These are phyloP conservation scores for Nemania sp. DNA, from an alignment of 2,329 filamentous ascomycete species.

Conservation along the genomic window DNA sequence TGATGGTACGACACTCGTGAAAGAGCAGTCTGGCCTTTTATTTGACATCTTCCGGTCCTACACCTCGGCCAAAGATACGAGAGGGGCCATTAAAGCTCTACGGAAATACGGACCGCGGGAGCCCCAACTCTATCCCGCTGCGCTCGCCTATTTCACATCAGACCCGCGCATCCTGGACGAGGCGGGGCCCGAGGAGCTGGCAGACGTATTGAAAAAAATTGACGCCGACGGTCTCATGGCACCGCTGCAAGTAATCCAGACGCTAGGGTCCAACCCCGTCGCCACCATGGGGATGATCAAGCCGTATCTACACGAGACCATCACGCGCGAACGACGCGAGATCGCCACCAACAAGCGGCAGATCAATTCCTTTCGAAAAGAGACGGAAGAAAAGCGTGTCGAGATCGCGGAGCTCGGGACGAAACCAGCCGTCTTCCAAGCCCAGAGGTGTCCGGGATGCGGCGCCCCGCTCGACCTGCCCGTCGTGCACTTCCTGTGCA, in stretches of 20 bases:
- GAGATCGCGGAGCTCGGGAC: slow-evolving; percentile 78
- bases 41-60: slow-evolving; percentile 98
- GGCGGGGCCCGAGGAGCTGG: slow-evolving; percentile 81
- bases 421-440: slow-evolving; percentile 88
- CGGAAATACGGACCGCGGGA: slow-evolving; percentile 91
- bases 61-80: slow-evolving; percentile 88
- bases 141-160: slow-evolving; percentile 90
- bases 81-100: slow-evolving; percentile 85
- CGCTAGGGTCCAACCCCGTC: slow-evolving; percentile 69
- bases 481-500: slow-evolving; percentile 93
- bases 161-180: slow-evolving; percentile 80
- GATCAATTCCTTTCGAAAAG: slow-evolving; percentile 80
- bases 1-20: slow-evolving; percentile 88
- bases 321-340: slow-evolving; percentile 84
- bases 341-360: slow-evolving; percentile 79
- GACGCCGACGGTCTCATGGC: slow-evolving; percentile 92
- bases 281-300: slow-evolving; percentile 99
- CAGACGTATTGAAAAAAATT: slow-evolving; percentile 80
- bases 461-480: slow-evolving; percentile 79
- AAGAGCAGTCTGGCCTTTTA: slow-evolving; percentile 87
- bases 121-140: slow-evolving; percentile 88
- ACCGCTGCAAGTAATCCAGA: slow-evolving; percentile 94
- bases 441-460: slow-evolving; percentile 85
- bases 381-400: slow-evolving; percentile 77
- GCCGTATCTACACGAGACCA: slow-evolving; percentile 85